These are phyloP conservation scores for Ambispora gerdemannii DNA, from an alignment of 192 early-diverging fungal species.

Conservation along the genomic window DNA sequence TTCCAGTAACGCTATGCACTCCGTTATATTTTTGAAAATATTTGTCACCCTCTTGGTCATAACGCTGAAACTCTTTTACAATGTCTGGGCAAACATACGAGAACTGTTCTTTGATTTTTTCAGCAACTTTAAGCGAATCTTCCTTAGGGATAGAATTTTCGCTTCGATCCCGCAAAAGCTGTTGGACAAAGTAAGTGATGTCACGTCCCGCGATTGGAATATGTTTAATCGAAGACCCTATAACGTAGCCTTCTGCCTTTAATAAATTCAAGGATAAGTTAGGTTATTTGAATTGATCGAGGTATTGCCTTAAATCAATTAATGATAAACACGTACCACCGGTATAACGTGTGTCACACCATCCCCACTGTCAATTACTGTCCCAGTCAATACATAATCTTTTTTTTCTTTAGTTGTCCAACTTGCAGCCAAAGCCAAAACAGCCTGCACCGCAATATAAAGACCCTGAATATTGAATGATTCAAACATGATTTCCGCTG, in stretches of 20 bases:
- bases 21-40: slow-evolving; percentile 87
- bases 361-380: slow-evolving; percentile 97
- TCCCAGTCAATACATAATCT: slow-evolving; percentile 92
- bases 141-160: slow-evolving; percentile 95
- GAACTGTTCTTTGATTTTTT: slow-evolving; percentile 94
- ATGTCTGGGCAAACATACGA: slow-evolving; percentile 97
- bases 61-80: slow-evolving; percentile 94
- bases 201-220: slow-evolving; percentile 98
- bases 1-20: slow-evolving; percentile 79
- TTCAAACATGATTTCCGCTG: slow-evolving; percentile 99
- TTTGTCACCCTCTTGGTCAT: slow-evolving; percentile 84
- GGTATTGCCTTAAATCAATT: not conserved
- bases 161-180: slow-evolving; percentile 91
- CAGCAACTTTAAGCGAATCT: slow-evolving; percentile 92
- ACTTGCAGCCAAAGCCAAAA: slow-evolving; percentile 92
- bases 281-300: not conserved
- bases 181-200: slow-evolving; percentile 96
- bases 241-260: slow-evolving; percentile 96
- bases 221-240: slow-evolving; percentile 96
- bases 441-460: slow-evolving; percentile 99
- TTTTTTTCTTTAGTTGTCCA: slow-evolving; percentile 85
- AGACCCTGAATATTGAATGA: slow-evolving; percentile 97
- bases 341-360: slow-evolving; percentile 99
- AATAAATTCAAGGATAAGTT: not conserved
- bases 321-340: slow-evolving; percentile 59